A percentile compares a stretch with the other conserved stretches of the same genome.
phyloP scores from a whole-genome alignment of 148 eudicot species.

The Dianthus caryophyllus region DNA sequence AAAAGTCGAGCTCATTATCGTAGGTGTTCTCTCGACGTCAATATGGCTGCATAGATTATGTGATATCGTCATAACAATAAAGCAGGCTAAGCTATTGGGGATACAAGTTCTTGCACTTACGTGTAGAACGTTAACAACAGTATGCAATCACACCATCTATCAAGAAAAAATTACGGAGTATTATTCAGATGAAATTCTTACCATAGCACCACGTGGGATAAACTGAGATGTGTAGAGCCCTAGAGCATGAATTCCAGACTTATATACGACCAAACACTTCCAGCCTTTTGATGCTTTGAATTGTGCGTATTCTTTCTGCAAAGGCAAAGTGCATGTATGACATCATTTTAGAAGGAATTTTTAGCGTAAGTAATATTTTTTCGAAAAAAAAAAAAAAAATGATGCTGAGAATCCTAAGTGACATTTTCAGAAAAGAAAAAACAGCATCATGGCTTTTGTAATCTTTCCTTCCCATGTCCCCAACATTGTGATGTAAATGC shows the following conservation, averaged over 20 bases:
- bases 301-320: conserved; percentile 70
- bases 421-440: not conserved
- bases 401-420: not conserved
- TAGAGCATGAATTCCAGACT: conserved; percentile 79
- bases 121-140: not conserved
- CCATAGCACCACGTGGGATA: conserved; percentile 68
- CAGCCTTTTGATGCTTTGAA: conserved; percentile 62
- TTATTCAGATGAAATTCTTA: conserved; percentile 19
- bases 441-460: not conserved
- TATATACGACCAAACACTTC: conserved; percentile 71
- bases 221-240: conserved; percentile 77
- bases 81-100: not conserved
- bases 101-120: not conserved
- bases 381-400: not conserved
- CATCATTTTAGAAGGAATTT: not conserved
- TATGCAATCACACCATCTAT: not conserved
- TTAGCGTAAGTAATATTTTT: not conserved
- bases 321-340: conserved; percentile 6
- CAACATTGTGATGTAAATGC: not conserved
- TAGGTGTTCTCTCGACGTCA: not conserved
- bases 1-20: not conserved
- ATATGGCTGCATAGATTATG: not conserved
- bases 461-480: not conserved
- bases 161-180: not conserved
- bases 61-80: not conserved